Evolutionary conservation across 768 basidiomycete species (phyloP), one percentile per base, ranked within the genome.

Genomic region (Calocera viscosa): DNA sequence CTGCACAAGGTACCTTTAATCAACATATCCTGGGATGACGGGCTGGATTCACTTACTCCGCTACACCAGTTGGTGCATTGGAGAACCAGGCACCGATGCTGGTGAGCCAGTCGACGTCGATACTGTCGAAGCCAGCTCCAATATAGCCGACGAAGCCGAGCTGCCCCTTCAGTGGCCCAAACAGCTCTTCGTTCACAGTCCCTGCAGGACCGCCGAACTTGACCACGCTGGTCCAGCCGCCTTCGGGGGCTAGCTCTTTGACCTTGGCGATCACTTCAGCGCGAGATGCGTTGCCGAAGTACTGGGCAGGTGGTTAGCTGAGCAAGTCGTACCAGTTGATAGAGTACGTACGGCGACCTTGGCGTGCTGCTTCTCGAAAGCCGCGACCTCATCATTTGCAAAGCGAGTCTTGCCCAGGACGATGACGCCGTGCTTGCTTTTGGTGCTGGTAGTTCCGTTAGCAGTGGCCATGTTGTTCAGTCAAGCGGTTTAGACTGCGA

Each of bases 111-210:
- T 75, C 71, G 30, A 76, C 70, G 66, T 77, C 76, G 39, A 77
- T 73, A 65, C 64, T 70, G 60, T 76, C 75, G 66, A 74, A 76
- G n/a, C 76, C 76, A 1, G 74, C 74, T 17, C 74, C 75, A 43
- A 71, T 67, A 28, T 67, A 67, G 16, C 68, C 64, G 49, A 73
- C 68, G 66, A 73, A 65, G 24, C 41, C n/a, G 28, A 70, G 67
- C 3, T 10, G 30, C 17, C 17, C 64, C 38, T 2, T 24, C 19
- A 69, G 39, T 3, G 60, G 66, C 14, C 12, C 30, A 26, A 69
- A 34, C 30, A 70, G 39, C 24, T 69, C 68, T 65, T 72, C 66
- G 67, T 70, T 66, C 22, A 72, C 24, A 12, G 66, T 67, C 40
- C 63, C 32, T 47, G 43, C 43, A 19, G 43, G 43, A 3, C 43